Base-by-base conservation (phyloP, 2,329 filamentous ascomycete species). In the Ascochyta pisi region DNA sequence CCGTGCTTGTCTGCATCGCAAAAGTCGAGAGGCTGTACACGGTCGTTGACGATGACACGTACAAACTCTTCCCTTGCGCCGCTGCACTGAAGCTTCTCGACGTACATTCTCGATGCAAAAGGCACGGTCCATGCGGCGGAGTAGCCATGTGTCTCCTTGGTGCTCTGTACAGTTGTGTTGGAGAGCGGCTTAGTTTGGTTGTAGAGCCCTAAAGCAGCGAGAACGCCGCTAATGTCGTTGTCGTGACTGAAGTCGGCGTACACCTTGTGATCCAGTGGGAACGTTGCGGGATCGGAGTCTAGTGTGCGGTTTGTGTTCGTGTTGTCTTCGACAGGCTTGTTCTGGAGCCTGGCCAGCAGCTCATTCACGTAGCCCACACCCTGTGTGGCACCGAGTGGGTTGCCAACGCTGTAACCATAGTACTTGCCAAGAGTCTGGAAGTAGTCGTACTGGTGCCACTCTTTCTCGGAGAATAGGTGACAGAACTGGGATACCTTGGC, bases 191-290 rank as follows among this genome's bases (percentile, higher is more conserved):
- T 67, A 0, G 86, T 91, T 39, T 76, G 77, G 63, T 92, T 90
- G 77, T 92, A 96, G 24, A 96, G 78, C 0, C 92, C 90, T 61
- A 97, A 71, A 0, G 92, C 91, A 5, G 86, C 86, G 70, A 90
- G 90, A 6, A 96, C 86, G 7, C 84, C 83, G 27, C 85, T 86
- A 86, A 97, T 92, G 70, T 89, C 87, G 73, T 96, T 96, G 76
- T 97, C 93, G 75, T 97, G 93, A 60, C 88, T 91, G 71, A 97
- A 96, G 75, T 97, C 93, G 0, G 91, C 92, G 69, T 96, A 97
- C 1, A 96, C 77, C 10, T 77, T 78, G 27, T 74, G 73, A 23
- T 76, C 82, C 0, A 96, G 78, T 0, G 93, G 92, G 68, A 96
- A 97, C 0, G 90, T 93, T 6, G 76, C 70, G 0, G 83, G 77